These are phyloP conservation scores for Pyrenophora seminiperda DNA, from an alignment of 2,329 filamentous ascomycete species.

Conservation along the genomic window DNA sequence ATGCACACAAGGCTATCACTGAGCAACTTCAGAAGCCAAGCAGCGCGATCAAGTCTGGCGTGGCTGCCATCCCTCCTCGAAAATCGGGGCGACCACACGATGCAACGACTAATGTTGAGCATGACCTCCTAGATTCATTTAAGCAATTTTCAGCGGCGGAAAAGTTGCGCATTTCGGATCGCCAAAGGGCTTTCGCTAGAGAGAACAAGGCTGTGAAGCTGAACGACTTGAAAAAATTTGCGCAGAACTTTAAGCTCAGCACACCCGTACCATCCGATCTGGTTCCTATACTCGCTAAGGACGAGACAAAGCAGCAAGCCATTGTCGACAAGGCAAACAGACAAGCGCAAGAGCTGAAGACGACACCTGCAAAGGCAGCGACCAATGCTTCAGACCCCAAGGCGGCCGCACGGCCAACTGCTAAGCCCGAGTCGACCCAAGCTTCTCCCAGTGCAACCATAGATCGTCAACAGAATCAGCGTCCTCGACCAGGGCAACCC, in stretches of 20 bases:
- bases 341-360: constrained; percentile 65
- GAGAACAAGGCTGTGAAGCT: constrained; percentile 90
- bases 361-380: constrained; percentile 47
- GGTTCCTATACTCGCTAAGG: constrained; percentile 94
- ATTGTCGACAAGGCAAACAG: constrained; percentile 87
- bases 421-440: constrained; percentile 42
- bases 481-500: constrained; percentile 48
- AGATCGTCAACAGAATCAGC: constrained; percentile 56
- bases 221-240: constrained; percentile 94
- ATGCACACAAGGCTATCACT: constrained; percentile 26
- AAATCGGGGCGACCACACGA: constrained; percentile 55
- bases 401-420: constrained; percentile 38
- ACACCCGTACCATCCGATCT: constrained; percentile 91
- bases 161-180: constrained; percentile 65
- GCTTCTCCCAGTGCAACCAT: constrained; percentile 36
- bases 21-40: constrained; percentile 38
- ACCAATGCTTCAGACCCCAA: constrained; percentile 49
- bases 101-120: constrained; percentile 65
- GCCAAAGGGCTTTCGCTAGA: constrained; percentile 58
- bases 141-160: constrained; percentile 67
- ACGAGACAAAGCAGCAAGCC: constrained; percentile 89
- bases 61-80: constrained; percentile 35
- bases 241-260: constrained; percentile 88
- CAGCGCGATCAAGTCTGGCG: constrained; percentile 35
- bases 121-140: constrained; percentile 66